Percentiles rank a stretch among this genome's conserved stretches.
Evolutionary conservation across 1,284 basidiomycete species (phyloP).

Genomic region (Xerocomus nothofagi): DNA sequence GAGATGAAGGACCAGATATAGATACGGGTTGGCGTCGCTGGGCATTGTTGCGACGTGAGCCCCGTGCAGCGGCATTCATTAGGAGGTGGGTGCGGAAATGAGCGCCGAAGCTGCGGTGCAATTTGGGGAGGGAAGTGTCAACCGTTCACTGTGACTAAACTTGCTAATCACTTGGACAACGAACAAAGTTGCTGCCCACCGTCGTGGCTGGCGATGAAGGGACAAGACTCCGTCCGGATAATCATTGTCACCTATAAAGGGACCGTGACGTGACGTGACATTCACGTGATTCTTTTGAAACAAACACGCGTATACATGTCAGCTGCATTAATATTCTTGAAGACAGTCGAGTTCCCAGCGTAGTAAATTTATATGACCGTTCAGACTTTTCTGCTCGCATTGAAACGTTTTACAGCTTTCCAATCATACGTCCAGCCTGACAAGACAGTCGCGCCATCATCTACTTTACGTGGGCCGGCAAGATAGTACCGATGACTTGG

Average conservation of each 20-base stretch:
- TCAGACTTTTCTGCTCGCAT: no score
- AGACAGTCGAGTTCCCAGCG: no score
- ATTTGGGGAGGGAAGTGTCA: background rate
- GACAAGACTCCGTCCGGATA: background rate
- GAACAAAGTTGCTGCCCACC: background rate
- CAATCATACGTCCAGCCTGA: background rate
- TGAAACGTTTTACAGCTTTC: background rate
- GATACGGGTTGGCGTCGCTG: slow-evolving; percentile 22
- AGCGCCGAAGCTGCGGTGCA: background rate
- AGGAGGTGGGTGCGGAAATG: background rate
- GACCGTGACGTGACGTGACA: slow-evolving; percentile 14
- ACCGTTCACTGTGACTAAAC: slow-evolving; percentile 4
- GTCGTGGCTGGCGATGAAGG: slow-evolving; percentile 18
- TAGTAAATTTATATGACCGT: no score
- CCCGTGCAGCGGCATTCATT: slow-evolving; percentile 28
- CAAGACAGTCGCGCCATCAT: background rate
- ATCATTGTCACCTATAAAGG: slow-evolving; percentile 18
- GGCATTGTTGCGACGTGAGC: slow-evolving; percentile 25
- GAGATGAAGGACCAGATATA: slow-evolving; percentile 21
- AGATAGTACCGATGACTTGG: slow-evolving; percentile 1
- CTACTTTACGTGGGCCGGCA: background rate
- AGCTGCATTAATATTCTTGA: no score
- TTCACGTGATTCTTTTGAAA: slow-evolving; percentile 10
- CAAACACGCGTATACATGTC: no score
- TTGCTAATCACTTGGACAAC: background rate